These are phyloP conservation scores for Zygoascus tannicola DNA, from an alignment of 805 yeast species.

Conservation along the genomic window DNA sequence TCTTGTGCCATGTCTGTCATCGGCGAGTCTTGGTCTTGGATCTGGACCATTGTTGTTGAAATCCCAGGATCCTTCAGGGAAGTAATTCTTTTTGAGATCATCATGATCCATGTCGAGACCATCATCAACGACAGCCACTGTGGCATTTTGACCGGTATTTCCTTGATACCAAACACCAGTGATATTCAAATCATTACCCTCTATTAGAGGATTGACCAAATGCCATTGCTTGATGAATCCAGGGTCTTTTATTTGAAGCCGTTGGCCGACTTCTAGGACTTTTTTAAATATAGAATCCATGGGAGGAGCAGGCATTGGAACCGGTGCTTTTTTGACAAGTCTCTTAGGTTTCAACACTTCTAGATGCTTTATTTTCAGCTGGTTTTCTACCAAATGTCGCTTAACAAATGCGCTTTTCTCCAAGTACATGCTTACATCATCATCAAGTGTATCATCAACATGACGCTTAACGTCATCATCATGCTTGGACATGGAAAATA, in stretches of 20 bases:
- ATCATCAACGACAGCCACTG: conserved; percentile 87
- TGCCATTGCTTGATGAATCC: conserved; percentile 87
- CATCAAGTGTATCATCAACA: not conserved
- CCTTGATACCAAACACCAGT: conserved; percentile 75
- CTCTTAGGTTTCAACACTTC: conserved; percentile 2
- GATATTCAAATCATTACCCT: conserved; percentile 82
- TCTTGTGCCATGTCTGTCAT: conserved; percentile 92
- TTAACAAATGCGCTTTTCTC: not conserved
- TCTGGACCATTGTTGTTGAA: conserved; percentile 64
- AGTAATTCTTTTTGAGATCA: conserved; percentile 59
- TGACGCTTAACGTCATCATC: not conserved
- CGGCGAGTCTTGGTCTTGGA: conserved; percentile 72
- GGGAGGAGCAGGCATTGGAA: conserved; percentile 5
- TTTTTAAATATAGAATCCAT: conserved; percentile 11
- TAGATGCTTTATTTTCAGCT: not conserved
- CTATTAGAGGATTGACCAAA: conserved; percentile 58
- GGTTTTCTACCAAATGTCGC: not conserved
- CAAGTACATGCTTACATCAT: not conserved
- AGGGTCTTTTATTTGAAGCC: conserved; percentile 71
- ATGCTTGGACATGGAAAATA: conserved; percentile 45
- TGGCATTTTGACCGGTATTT: conserved; percentile 72
- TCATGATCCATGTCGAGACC: conserved; percentile 77
- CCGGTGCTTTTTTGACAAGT: conserved; percentile 14
- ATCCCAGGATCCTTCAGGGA: conserved; percentile 80
- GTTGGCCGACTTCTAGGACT: conserved; percentile 31